Percentiles rank a stretch among this genome's conserved stretches.
Conservation (phyloP, 441 rosid genomes). For the Populus hybrid region DNA sequence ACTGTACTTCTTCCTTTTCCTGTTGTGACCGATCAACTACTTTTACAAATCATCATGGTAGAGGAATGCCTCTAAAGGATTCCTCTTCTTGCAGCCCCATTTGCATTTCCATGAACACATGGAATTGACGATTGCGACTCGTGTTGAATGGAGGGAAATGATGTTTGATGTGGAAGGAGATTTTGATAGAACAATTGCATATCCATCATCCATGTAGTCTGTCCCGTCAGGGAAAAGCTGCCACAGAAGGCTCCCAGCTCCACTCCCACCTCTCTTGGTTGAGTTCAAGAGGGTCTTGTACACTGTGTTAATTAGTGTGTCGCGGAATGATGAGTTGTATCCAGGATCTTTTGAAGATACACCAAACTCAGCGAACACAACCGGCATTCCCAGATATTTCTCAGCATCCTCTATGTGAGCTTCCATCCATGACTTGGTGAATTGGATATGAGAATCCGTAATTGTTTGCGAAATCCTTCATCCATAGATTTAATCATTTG, state of each 20-base stretch:
- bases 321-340: constrained; percentile 76
- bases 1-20: neutral
- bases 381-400: constrained; percentile 84
- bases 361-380: constrained; percentile 82
- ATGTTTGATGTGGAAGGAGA: constrained; percentile 72
- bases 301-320: constrained; percentile 55
- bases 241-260: constrained; percentile 92
- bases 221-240: constrained; percentile 90
- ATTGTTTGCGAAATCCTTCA: constrained; percentile 78
- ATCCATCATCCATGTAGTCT: constrained; percentile 96
- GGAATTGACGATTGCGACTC: constrained; percentile 71
- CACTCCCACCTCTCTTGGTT: constrained; percentile 79
- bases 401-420: constrained; percentile 90
- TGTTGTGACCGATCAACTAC: neutral
- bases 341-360: constrained; percentile 79
- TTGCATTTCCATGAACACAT: constrained; percentile 69
- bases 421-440: constrained; percentile 89
- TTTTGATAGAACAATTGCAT: constrained; percentile 75
- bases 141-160: constrained; percentile 75
- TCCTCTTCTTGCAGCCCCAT: constrained; percentile 89
- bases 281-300: constrained; percentile 82
- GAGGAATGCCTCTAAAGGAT: constrained; percentile 45
- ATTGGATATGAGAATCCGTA: constrained; percentile 59
- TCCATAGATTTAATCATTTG: constrained; percentile 5
- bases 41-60: constrained; percentile 45